phyloP scores from a whole-genome alignment of 768 basidiomycete species.

The Tremella fuciformis region DNA sequence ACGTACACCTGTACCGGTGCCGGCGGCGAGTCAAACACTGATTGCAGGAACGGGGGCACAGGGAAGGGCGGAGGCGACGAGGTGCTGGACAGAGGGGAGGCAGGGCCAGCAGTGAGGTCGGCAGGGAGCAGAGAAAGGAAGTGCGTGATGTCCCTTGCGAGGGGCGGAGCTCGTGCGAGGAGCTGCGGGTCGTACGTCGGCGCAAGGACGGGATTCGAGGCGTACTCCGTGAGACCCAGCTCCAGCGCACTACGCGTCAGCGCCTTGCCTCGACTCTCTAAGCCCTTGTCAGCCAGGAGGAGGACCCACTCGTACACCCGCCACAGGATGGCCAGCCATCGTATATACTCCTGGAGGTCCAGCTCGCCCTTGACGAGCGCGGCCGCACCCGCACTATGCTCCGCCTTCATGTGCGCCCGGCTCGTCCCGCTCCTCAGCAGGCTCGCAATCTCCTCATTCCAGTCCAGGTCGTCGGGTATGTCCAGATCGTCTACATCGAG shows the following conservation, averaged over 20 bases:
- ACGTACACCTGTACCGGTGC: constrained; percentile 59
- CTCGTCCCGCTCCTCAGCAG: constrained; percentile 55
- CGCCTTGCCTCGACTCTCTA: background rate
- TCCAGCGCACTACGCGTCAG: constrained; percentile 50
- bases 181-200: constrained; percentile 70
- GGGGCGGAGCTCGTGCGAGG: constrained; percentile 61
- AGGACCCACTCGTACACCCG: constrained; percentile 67
- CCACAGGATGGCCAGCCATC: constrained; percentile 74
- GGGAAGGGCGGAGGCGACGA: constrained; percentile 37
- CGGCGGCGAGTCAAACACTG: constrained; percentile 58
- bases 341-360: constrained; percentile 64
- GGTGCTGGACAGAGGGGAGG: background rate
- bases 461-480: constrained; percentile 38
- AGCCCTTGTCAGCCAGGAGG: background rate
- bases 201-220: constrained; percentile 62
- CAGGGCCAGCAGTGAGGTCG: constrained; percentile 53
- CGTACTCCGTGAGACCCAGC: constrained; percentile 54
- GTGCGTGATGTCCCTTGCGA: constrained; percentile 67
- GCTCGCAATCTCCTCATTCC: constrained; percentile 49
- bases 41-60: constrained; percentile 55
- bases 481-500: constrained; percentile 22
- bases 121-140: constrained; percentile 59
- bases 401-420: constrained; percentile 61
- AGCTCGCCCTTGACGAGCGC: constrained; percentile 63
- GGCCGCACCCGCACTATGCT: constrained; percentile 61